Conservation (phyloP, 108 stramenopile genomes). For the Nannochloropsis gaditana region DNA sequence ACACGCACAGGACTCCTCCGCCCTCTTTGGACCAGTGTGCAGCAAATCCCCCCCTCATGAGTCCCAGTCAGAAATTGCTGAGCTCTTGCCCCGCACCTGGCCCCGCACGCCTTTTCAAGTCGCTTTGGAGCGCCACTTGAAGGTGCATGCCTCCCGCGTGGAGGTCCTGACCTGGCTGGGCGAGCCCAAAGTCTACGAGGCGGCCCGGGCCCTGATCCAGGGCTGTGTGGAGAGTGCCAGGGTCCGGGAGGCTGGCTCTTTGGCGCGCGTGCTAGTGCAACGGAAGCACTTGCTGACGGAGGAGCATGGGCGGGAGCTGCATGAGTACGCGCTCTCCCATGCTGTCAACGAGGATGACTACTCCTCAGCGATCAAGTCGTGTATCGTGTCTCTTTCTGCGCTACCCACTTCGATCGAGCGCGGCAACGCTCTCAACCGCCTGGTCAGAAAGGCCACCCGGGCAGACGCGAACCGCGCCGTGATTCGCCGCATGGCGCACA, state of each 20-base stretch:
- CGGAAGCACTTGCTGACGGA: constrained; percentile 10
- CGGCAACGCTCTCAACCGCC: not conserved
- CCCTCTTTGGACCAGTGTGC: not conserved
- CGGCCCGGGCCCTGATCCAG: not conserved
- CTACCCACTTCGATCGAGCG: not conserved
- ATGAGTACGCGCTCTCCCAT: not conserved
- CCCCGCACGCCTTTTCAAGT: not conserved
- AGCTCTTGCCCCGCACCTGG: not conserved
- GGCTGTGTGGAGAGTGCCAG: not conserved
- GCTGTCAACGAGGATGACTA: constrained; percentile 13
- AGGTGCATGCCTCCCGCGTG: not conserved
- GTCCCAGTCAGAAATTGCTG: not conserved
- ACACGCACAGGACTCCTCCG: not conserved
- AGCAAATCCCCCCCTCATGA: not conserved
- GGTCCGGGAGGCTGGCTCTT: not conserved
- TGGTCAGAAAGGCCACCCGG: constrained; percentile 3
- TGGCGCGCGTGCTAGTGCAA: not conserved
- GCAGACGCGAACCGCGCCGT: not conserved
- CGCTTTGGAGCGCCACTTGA: not conserved
- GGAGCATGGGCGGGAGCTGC: not conserved
- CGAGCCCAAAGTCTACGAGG: not conserved
- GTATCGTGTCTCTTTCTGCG: not conserved
- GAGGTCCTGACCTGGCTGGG: not conserved
- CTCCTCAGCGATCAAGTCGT: not conserved
- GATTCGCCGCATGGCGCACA: not conserved